Evolutionary conservation across 2,329 filamentous ascomycete genomes (phyloP), one percentile per base, ranked within the genome.

Genomic region (Fusarium solani-melongenae): DNA sequence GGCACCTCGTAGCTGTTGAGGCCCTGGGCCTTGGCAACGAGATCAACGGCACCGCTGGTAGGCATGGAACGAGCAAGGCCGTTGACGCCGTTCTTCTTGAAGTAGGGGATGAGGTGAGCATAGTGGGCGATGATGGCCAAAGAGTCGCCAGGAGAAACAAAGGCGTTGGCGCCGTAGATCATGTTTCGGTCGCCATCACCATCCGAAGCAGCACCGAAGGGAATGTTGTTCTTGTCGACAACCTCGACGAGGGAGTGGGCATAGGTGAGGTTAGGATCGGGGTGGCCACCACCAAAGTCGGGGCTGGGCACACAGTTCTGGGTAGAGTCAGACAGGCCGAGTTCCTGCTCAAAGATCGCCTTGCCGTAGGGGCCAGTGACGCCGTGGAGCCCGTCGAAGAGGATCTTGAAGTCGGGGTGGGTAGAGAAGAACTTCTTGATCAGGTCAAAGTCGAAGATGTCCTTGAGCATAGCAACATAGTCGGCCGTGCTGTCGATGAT

Each of bases 101-200:
- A 99, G 88, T 98, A 99, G 67, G 96, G 96, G 79, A 99, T 99
- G 69, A 98, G 91, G 79, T 98, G 91, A 77, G 96, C 95, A 83
- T 99, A 93, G 88, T 99, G 96, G 57, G 96, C 95, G 81, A 99
- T 99, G 82, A 99, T 99, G 80, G 96, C 96, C 79, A 99, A 88
- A 80, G 94, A 98, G 88, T 99, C 96, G 81, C 96, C 96, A 9
- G 96, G 96, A 9, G 96, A 98, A 71, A 99, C 96, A 81, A 99
- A 99, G 51, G 93, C 92, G 80, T 97, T 96, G 76, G 96, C 95
- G 72, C 96, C 96, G 85, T 99, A 99, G 81, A 99, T 99, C 96
- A 99, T 99, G 91, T 99, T 99, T 78, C 96, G 94, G 88, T 99
- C 96, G 79, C 96, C 96, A 79, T 99, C 96, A 77, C 96, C 96